Base-by-base conservation (phyloP, 2,329 filamentous ascomycete species). In the Knoxdaviesia capensis region DNA sequence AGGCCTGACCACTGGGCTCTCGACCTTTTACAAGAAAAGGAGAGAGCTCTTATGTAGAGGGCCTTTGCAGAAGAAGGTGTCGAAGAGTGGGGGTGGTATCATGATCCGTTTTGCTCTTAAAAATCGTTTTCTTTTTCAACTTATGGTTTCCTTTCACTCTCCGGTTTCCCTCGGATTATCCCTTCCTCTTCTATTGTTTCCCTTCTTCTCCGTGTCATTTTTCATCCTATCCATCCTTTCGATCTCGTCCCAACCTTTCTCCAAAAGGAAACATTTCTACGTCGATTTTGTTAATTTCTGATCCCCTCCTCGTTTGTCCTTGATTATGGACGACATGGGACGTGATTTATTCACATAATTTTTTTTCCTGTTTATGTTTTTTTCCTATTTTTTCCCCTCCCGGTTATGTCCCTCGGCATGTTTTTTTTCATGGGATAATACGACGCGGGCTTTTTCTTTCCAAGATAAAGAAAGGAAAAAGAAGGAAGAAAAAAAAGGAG, bases 211-310 rank as follows among this genome's bases (percentile, higher is more conserved):
- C 47, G 49, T 51, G 42, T 48, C 45, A 49, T 51, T 50, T 50
- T 50, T 50, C 50, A 48, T 51, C 50, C 47, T 49, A 52, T 51
- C 53, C 48, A 47, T 51, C 29, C 10, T 41, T 40, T 38, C 39
- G 35, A 34, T 39, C 38, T 34, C 38, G 31, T 44, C 8, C 33
- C 37, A n/a, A 34, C 11, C 11, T 42, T 29, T 36, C 33, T 33
- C 38, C 20, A 20, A 20, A 20, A 20, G 20, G 20, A 20, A 20
- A 20, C 20, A 2, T 20, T 20, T 20, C 20, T 20, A 20, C 20
- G 20, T 20, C 20, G 20, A 20, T 20, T 20, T 20, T 20, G 20
- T 20, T 20, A 20, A 20, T 20, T 20, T 20, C 20, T 20, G 20
- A 20, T 20, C 20, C 20, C 20, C 20, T 20, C 20, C 20, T 20